Evolutionary conservation across 768 basidiomycete genomes (phyloP).

Genomic region (Podaxis sp.): DNA sequence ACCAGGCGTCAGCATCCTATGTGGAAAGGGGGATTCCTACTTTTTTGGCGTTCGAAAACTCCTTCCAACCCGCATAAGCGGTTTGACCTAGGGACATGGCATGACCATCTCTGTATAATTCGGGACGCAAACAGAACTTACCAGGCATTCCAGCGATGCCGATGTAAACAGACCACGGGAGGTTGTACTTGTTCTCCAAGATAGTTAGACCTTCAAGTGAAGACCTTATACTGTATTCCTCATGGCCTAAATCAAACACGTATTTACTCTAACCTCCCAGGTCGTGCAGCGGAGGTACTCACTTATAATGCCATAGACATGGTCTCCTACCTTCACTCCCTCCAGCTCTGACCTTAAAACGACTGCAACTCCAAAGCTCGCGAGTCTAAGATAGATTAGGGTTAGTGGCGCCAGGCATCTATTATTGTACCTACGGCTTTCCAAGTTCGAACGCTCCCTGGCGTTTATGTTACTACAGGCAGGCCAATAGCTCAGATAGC

Average conservation of each 20-base stretch:
- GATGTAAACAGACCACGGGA: constrained; percentile 50
- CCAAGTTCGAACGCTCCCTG: constrained; percentile 25
- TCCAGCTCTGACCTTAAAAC: constrained; percentile 41
- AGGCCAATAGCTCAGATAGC: background rate
- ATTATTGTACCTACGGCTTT: constrained; percentile 31
- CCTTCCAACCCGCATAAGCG: constrained; percentile 41
- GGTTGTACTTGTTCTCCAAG: constrained; percentile 39
- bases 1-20: too few relatives aligned
- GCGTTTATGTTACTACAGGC: background rate
- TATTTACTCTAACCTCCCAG: background rate
- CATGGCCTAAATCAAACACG: constrained; percentile 29
- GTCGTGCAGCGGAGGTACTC: constrained; percentile 1
- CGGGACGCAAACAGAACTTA: constrained; percentile 23
- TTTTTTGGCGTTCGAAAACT: constrained; percentile 37
- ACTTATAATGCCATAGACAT: constrained; percentile 38
- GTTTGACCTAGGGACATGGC: constrained; percentile 31
- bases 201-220: constrained; percentile 23
- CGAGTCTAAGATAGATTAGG: constrained; percentile 21
- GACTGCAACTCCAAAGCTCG: constrained; percentile 40
- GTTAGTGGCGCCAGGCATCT: background rate
- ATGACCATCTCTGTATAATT: too few relatives aligned
- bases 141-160: constrained; percentile 58
- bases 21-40: constrained; percentile 20
- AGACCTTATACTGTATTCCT: constrained; percentile 37
- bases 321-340: constrained; percentile 35